Evolutionary conservation across 73 alveolate genomes (phyloP), one percentile per base, ranked within the genome.

Genomic region (Paramecium pentaurelia): DNA sequence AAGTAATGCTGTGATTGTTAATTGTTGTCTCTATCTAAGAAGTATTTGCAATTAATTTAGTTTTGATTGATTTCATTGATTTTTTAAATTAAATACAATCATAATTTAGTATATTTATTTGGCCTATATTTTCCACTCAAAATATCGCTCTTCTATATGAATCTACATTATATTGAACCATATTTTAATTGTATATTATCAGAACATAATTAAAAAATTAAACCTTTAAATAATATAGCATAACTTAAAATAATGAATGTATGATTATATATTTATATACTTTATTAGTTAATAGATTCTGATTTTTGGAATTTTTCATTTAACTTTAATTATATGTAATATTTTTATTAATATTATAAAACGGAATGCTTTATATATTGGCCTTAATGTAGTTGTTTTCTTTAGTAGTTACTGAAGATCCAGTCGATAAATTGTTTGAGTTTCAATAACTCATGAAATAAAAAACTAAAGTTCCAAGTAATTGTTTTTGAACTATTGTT

Each of bases 381-480:
- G 32, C 14, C 14, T 7, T 54, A 54, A 2, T 18, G 32, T 54
- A 16, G 36, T 54, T 64, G 84, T 32, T 64, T 64, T 11, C 12
- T 9, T 32, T 34, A 28, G 51, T 32, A 14, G 8, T 32, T 14
- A 27, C 47, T 12, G 10, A 64, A 37, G 91, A 80, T 36, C 91
- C 91, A 3, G 71, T 45, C 0, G 91, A 80, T 36, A 80, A 80
- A 47, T 36, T 80, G 16, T 49, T 14, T 25, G 91, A 80, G 47
- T 80, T 80, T 49, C 30, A 80, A 51, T 9, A 80, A 22, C 71
- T 80, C 25, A 80, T 80, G 91, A 25, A 80, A 49, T 12, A 40
- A 80, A 80, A 80, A 47, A 42, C 58, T 27, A 80, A 80, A 45
- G 75, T 80, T 44, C 51, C 91, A 80, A 80, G 91, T 80, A 80